Conservation (phyloP, 2,329 filamentous ascomycete species). For the Talaromyces sp. region DNA sequence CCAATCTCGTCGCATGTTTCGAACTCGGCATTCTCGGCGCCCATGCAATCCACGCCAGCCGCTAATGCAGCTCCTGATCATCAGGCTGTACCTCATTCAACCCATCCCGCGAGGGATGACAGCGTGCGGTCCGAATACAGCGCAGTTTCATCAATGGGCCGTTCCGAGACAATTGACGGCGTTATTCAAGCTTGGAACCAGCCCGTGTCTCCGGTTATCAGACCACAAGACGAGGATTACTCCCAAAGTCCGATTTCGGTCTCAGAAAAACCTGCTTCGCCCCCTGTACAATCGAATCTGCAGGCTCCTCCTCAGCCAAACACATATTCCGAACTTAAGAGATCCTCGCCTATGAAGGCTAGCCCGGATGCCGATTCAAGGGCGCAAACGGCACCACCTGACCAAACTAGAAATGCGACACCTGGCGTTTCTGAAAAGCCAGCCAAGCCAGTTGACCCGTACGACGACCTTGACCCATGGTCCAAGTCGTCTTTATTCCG, state of each 20-base stretch:
- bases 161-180: constrained; percentile 37
- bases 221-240: constrained; percentile 13
- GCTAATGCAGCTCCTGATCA: neutral
- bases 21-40: neutral
- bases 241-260: constrained; percentile 10
- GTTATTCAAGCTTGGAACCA: constrained; percentile 42
- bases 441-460: constrained; percentile 37
- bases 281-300: constrained; percentile 4
- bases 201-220: constrained; percentile 25
- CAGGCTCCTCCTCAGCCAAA: constrained; percentile 4
- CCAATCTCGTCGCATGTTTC: neutral
- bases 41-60: neutral
- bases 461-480: constrained; percentile 54
- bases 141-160: constrained; percentile 21
- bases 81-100: constrained; percentile 3
- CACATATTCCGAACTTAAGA: constrained; percentile 3
- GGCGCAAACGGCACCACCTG: neutral
- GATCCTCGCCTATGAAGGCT: neutral
- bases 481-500: constrained; percentile 53
- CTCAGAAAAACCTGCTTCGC: constrained; percentile 11
- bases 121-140: constrained; percentile 25
- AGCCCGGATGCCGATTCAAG: neutral
- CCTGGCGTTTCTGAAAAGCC: constrained; percentile 10
- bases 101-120: constrained; percentile 19
- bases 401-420: constrained; percentile 5